phyloP scores from a whole-genome alignment of 495 filamentous ascomycete species.

The Delitschia confertaspora region DNA sequence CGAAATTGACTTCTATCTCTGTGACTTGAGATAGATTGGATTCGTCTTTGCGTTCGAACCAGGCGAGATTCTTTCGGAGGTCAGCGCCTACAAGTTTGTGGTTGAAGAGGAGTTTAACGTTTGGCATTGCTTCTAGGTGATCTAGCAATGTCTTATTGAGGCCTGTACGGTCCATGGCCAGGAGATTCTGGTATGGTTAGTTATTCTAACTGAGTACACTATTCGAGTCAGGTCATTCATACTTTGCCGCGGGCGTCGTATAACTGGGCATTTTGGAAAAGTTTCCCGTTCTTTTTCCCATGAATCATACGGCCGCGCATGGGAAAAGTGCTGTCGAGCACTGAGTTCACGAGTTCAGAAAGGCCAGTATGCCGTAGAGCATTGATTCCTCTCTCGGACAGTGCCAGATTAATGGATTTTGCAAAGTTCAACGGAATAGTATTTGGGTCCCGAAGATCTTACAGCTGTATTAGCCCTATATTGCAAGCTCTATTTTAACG shows the following conservation, averaged over 20 bases:
- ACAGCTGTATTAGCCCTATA: not conserved
- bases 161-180: constrained; percentile 62
- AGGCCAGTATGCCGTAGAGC: constrained; percentile 61
- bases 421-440: constrained; percentile 91
- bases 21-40: constrained; percentile 23
- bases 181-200: constrained; percentile 40
- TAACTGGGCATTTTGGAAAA: constrained; percentile 70
- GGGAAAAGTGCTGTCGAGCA: constrained; percentile 71
- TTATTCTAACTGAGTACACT: not conserved
- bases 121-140: constrained; percentile 68
- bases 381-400: constrained; percentile 91
- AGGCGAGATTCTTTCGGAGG: constrained; percentile 66
- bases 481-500: constrained; percentile 11
- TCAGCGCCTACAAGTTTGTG: constrained; percentile 85
- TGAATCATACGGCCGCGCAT: constrained; percentile 99
- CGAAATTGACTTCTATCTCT: constrained; percentile 72
- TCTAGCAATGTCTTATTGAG: constrained; percentile 85
- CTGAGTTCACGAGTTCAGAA: constrained; percentile 57
- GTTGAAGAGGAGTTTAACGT: constrained; percentile 84
- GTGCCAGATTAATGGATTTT: constrained; percentile 91
- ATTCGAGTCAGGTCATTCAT: constrained; percentile 40
- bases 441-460: constrained; percentile 76
- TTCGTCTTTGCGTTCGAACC: constrained; percentile 58
- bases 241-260: constrained; percentile 89
- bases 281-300: constrained; percentile 51